Evolutionary conservation across 1,284 basidiomycete species (phyloP).

Genomic region (Taiwanofungus camphoratus): DNA sequence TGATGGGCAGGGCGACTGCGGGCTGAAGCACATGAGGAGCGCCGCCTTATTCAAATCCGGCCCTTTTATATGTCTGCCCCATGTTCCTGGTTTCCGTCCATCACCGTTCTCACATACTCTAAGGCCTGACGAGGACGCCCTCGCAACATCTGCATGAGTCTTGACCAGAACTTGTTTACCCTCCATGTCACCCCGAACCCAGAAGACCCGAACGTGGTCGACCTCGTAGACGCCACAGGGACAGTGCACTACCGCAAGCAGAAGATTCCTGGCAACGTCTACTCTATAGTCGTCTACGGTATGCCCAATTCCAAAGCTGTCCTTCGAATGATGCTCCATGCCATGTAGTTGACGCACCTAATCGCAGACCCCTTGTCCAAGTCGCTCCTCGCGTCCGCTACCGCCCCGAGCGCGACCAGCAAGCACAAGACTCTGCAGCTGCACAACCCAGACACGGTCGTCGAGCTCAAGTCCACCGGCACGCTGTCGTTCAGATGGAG

Average conservation of each 20-base stretch:
- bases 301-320: too few relatives aligned
- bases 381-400: conserved; percentile 58
- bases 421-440: conserved; percentile 73
- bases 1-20: too few relatives aligned
- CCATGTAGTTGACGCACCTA: too few relatives aligned
- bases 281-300: conserved; percentile 66
- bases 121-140: too few relatives aligned
- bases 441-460: conserved; percentile 62
- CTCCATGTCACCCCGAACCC: conserved; percentile 55
- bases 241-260: conserved; percentile 66
- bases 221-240: conserved; percentile 61
- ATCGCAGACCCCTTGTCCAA: conserved; percentile 59
- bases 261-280: conserved; percentile 42
- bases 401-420: conserved; percentile 54
- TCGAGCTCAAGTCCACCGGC: conserved; percentile 71
- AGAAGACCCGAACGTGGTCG: conserved; percentile 52
- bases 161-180: conserved; percentile 79
- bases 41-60: too few relatives aligned
- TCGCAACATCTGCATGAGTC: conserved; percentile 45
- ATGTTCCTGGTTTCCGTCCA: too few relatives aligned
- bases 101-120: too few relatives aligned
- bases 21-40: too few relatives aligned
- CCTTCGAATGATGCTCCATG: too few relatives aligned
- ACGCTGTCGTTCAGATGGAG: conserved; percentile 71
- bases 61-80: too few relatives aligned